Evolutionary conservation across 768 basidiomycete genomes (phyloP), one percentile per base, ranked within the genome.

Genomic region (Kockovaella imperatae): DNA sequence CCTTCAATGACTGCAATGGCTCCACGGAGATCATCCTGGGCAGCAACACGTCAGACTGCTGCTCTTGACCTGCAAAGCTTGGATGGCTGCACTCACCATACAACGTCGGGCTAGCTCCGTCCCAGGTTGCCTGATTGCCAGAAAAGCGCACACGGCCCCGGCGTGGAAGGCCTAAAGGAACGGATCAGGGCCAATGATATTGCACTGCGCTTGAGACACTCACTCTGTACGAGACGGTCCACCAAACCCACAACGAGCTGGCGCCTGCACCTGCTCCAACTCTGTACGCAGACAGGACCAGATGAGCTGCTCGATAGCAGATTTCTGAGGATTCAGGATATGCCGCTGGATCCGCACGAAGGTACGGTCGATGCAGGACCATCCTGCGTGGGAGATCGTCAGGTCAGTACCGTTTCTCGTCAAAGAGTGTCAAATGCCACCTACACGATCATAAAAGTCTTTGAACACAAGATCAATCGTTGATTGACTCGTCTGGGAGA

Each of bases 231-330:
- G 60, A 54, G 57, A 68, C 61, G 1, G 69, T 68, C 69, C 69
- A 70, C 61, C 67, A 68, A 21, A 57, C 54, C 67, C 67, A 70
- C 17, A 59, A 56, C 13, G 68, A 54, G n/a, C 61, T 61, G 25
- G 57, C 52, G 24, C 62, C 63, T 11, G 59, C 57, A 15, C 44
- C 42, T 2, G 50, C 50, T 47, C 62, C 66, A 2, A 61, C 54
- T 14, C 64, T 69, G 73, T 91, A 93, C 5, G 64, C 67, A 29
- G 64, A 54, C 3, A 80, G 67, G 44, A 83, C 81, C 47, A 85
- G 75, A 36, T 77, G 77, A 13, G 73, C 66, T 1, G 78, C 73
- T 49, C 82, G 72, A 72, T 88, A 89, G 70, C 90, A 95, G 2
- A 68, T 67, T 2, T 83, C 84, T 1, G 80, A 47, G 4, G 69